Conservation (phyloP, 2,329 filamentous ascomycete species). For the Xylaria sp. region DNA sequence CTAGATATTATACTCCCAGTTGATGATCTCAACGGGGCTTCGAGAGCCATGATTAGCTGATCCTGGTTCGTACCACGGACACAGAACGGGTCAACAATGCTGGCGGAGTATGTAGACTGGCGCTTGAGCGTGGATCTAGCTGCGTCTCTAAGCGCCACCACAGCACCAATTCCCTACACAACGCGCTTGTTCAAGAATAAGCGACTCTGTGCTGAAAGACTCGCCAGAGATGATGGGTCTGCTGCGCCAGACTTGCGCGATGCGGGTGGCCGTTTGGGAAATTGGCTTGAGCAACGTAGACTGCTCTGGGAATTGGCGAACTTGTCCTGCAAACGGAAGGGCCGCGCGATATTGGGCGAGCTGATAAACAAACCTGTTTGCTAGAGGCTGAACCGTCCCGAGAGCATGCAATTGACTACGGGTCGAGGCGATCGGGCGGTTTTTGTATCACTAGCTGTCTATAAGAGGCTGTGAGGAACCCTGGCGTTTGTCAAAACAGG, state of each 20-base stretch:
- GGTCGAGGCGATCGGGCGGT: constrained; percentile 20
- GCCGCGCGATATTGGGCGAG: constrained; percentile 33
- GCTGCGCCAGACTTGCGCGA: constrained; percentile 27
- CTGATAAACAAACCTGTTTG: constrained; percentile 27
- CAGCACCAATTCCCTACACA: constrained; percentile 19
- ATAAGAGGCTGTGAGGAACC: constrained; percentile 20
- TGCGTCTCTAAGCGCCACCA: constrained; percentile 38
- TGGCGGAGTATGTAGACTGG: constrained; percentile 29
- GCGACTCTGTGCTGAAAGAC: constrained; percentile 33
- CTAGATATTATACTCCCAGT: constrained; percentile 65
- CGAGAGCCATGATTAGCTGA: constrained; percentile 64
- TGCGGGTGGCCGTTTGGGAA: constrained; percentile 28
- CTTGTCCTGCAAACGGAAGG: constrained; percentile 34
- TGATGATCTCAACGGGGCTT: constrained; percentile 71
- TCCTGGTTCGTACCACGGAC: constrained; percentile 32
- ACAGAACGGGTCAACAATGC: constrained; percentile 36
- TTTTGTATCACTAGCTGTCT: constrained; percentile 3
- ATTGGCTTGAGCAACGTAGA: constrained; percentile 32
- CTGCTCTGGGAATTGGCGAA: constrained; percentile 28
- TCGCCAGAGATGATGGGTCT: constrained; percentile 32
- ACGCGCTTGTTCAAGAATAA: constrained; percentile 39
- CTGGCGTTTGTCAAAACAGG: constrained; percentile 4
- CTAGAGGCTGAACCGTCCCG: constrained; percentile 31
- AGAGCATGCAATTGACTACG: constrained; percentile 25
- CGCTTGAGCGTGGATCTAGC: constrained; percentile 36